Base-by-base conservation (phyloP, 2,329 filamentous ascomycete genomes). In the Penicillium rolfsii region DNA sequence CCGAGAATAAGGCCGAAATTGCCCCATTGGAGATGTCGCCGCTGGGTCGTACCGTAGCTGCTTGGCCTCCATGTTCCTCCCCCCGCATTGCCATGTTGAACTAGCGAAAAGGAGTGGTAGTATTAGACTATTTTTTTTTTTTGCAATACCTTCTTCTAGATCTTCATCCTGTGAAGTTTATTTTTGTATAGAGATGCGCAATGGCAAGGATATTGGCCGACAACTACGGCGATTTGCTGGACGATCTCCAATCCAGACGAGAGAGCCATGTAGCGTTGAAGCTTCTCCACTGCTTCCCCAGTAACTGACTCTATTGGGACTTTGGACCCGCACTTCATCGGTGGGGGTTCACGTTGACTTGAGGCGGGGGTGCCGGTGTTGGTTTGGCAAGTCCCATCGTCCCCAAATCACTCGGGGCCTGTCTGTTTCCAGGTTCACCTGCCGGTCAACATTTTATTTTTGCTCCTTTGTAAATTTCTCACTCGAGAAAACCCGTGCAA, bases 1-100 rank as follows among this genome's bases (percentile, higher is more conserved):
- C 50, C 33, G 35, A 53, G 50, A 41, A 26, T 53, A 11, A 41
- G 22, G 35, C 50, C 50, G 50, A 53, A 28, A 41, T 53, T 41
- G 22, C 36, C 50, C 50, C 50, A 41, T 53, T 53, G 6, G 22
- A 53, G 9, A 2, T 22, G 11, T 38, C 22, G 50, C 50, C 50
- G 50, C 8, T n/a, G 14, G 24, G 6, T 43, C 28, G 22, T 24
- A 36, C 33, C 35, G 22, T 41, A 24, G 35, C 50, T 53, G 33
- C 12, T 52, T 24, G 49, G 7, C 19, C 11, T 38, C 30, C 30
- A 16, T 22, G 6, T n/a, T 19, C 16, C 24, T 19, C 16, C 24
- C 35, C 35, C 50, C 19, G 36, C 22, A 53, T 12, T 19, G 46
- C 9, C 2, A 19, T 19, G n/a, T 19, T 49, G 28, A 16, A 12